Base-by-base conservation (phyloP, 805 yeast genomes). In the Lipomyces oligophaga region DNA sequence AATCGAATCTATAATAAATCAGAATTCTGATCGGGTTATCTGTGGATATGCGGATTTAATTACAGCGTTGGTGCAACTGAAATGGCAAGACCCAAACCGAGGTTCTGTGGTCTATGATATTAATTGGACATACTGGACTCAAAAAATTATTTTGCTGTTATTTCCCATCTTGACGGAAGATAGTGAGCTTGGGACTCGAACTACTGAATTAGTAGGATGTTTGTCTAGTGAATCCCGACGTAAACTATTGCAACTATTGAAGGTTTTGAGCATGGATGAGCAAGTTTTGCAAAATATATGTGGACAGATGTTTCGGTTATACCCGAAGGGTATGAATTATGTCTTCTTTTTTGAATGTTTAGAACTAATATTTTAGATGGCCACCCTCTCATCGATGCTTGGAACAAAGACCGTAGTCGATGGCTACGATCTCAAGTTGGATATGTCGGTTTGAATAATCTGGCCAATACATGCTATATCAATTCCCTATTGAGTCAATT, bases 381-480 rank as follows among this genome's bases (percentile, higher is more conserved):
- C n/a, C n/a, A n/a, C n/a, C n/a, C n/a, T n/a, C n/a, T n/a, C n/a
- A 35, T 42, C 18, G 54, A 49, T 7, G 28, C 42, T 3, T 49
- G 52, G 52, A 41, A 32, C 21, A 37, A 45, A 16, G 52, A 49
- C 18, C 50, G 51, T 8, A n/a, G 28, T n/a, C 45, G 36, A 4
- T 49, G 54, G 54, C 24, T 49, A 4, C 42, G 52, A 15, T 32
- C 45, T 5, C 45, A 33, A 11, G 16, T 49, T 4, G 55, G 55
- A 6, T 47, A 31, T 30, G 52, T 30, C 15, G 55, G 55, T 3
- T 15, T 51, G 19, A 48, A 51, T 24, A 51, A 51, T 36, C 27
- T 51, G 34, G 39, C 55, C 5, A 51, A 51, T 22, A 51, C 55
- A 4, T 51, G 55, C 46, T 51, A 51, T 34, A 22, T 51, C 3